phyloP scores from a whole-genome alignment of 371 early-diverging fungal genomes.

The Actinomortierella ambigua region DNA sequence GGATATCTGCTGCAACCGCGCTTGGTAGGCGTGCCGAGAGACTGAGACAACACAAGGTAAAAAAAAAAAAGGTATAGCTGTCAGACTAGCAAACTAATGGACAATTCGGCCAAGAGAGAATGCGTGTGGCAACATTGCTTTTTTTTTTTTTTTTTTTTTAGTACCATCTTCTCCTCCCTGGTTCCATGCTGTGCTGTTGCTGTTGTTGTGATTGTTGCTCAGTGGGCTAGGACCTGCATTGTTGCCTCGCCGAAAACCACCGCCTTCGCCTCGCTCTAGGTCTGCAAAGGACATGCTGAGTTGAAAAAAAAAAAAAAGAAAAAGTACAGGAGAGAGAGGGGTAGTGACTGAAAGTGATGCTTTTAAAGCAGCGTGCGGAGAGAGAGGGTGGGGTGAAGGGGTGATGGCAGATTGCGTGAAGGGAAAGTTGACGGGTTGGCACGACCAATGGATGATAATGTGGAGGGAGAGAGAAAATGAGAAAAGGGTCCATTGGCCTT shows the following conservation, averaged over 20 bases:
- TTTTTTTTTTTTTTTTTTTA: neutral
- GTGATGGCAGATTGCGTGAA: too few relatives aligned
- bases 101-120: too few relatives aligned
- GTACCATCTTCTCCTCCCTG: slow-evolving; percentile 1
- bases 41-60: slow-evolving; percentile 25
- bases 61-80: too few relatives aligned
- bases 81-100: too few relatives aligned
- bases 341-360: too few relatives aligned
- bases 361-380: neutral
- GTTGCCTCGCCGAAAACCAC: slow-evolving; percentile 19
- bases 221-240: slow-evolving; percentile 18
- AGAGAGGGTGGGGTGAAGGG: too few relatives aligned
- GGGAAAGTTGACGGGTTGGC: too few relatives aligned
- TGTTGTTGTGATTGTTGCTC: slow-evolving; percentile 11
- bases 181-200: slow-evolving; percentile 3
- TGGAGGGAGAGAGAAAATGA: too few relatives aligned
- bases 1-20: slow-evolving; percentile 56
- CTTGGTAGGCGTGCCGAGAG: slow-evolving; percentile 59
- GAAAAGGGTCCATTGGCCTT: too few relatives aligned
- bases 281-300: slow-evolving; percentile 40
- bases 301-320: neutral
- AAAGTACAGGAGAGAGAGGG: neutral
- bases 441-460: too few relatives aligned
- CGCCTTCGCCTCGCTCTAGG: slow-evolving; percentile 29
- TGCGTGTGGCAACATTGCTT: too few relatives aligned